Conservation (phyloP, 371 early-diverging fungal species). For the Parasitella parasitica region DNA sequence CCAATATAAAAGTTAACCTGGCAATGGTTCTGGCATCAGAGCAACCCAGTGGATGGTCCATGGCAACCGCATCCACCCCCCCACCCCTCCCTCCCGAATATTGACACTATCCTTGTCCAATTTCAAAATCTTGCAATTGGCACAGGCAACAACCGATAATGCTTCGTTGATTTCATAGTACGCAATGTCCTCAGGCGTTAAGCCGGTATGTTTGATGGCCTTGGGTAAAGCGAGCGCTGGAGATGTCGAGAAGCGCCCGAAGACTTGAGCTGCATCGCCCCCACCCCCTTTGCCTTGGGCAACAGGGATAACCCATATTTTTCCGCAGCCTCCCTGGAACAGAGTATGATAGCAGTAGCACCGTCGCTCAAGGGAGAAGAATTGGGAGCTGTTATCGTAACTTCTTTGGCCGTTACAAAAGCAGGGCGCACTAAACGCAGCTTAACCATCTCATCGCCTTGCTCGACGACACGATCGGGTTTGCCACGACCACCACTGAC, state of each 20-base stretch:
- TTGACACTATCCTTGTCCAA: constrained; percentile 47
- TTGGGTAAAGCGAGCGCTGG: constrained; percentile 92
- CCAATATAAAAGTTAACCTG: constrained; percentile 78
- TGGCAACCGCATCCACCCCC: constrained; percentile 93
- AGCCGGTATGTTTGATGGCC: constrained; percentile 81
- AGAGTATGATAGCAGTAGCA: constrained; percentile 90
- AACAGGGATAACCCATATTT: constrained; percentile 74
- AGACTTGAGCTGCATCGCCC: constrained; percentile 78
- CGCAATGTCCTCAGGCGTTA: constrained; percentile 67
- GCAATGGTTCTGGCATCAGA: constrained; percentile 93
- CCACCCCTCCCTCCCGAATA: constrained; percentile 93
- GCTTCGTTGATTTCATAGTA: constrained; percentile 98
- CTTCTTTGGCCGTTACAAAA: constrained; percentile 74
- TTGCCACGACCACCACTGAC: constrained; percentile 84
- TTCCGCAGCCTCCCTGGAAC: constrained; percentile 74
- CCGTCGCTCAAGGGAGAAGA: constrained; percentile 94
- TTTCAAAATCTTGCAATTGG: constrained; percentile 80
- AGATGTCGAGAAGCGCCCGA: constrained; percentile 89
- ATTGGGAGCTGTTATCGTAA: constrained; percentile 96
- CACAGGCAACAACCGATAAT: constrained; percentile 92
- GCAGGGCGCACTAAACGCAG: constrained; percentile 86
- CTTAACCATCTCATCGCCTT: constrained; percentile 81
- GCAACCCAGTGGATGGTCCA: constrained; percentile 98
- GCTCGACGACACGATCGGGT: constrained; percentile 74
- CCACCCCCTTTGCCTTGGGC: constrained; percentile 71